Evolutionary conservation across 768 basidiomycete species (phyloP).

Genomic region (Phanerodontia chrysosporium): DNA sequence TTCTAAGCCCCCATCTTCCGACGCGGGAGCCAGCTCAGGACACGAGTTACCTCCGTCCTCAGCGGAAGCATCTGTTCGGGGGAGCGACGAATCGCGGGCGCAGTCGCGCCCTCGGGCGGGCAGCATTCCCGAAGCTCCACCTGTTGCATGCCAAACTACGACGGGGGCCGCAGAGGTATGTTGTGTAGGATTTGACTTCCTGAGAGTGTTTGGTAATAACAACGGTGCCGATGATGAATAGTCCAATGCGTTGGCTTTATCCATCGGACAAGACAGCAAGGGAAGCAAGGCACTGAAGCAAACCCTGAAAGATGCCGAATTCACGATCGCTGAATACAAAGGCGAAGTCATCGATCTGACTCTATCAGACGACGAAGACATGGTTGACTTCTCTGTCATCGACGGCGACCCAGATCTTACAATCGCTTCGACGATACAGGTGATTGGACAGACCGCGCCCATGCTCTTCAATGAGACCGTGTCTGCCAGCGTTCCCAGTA

Average conservation of each 20-base stretch:
- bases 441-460: neutral
- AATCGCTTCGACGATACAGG: neutral
- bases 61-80: neutral
- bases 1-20: neutral
- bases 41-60: neutral
- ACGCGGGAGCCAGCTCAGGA: neutral
- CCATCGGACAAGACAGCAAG: neutral
- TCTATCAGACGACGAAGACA: neutral
- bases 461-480: neutral
- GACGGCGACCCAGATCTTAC: neutral
- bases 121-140: neutral
- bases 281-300: neutral
- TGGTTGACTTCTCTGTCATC: neutral
- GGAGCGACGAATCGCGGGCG: neutral
- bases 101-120: neutral
- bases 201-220: too few species aligned
- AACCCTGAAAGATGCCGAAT: neutral
- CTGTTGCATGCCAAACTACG: neutral
- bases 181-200: too few species aligned
- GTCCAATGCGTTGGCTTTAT: too few species aligned
- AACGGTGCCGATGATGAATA: too few species aligned
- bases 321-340: neutral
- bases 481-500: neutral
- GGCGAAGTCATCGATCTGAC: neutral
- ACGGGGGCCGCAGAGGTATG: too few species aligned